These are phyloP conservation scores for Evernia prunastri DNA, from an alignment of 495 filamentous ascomycete genomes.

Conservation along the genomic window DNA sequence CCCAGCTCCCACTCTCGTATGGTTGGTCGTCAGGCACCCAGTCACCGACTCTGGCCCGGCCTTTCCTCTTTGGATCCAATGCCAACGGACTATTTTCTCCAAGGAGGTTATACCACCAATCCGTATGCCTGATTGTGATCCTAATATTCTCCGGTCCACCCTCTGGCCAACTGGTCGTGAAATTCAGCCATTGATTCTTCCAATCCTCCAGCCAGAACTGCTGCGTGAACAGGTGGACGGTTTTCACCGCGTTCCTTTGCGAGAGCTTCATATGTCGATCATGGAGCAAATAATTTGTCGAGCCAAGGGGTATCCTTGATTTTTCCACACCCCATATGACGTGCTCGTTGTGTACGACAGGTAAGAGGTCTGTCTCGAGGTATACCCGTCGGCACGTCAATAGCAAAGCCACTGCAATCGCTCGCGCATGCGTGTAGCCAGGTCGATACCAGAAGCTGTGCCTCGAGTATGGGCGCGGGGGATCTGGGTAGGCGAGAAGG, in stretches of 20 bases:
- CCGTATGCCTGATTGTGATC: slow-evolving; percentile 32
- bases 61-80: slow-evolving; percentile 23
- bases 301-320: neutral
- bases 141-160: slow-evolving; percentile 11
- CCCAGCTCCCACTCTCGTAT: slow-evolving; percentile 25
- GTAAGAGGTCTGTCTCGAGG: slow-evolving; percentile 29
- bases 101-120: slow-evolving; percentile 33
- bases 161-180: slow-evolving; percentile 7
- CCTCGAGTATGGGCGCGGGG: slow-evolving; percentile 16
- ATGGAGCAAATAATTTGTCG: slow-evolving; percentile 5
- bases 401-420: slow-evolving; percentile 25
- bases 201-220: slow-evolving; percentile 30
- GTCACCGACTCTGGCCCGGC: slow-evolving; percentile 16
- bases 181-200: slow-evolving; percentile 16
- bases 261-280: slow-evolving; percentile 4
- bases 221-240: slow-evolving; percentile 28
- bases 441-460: slow-evolving; percentile 31
- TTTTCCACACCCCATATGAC: slow-evolving; percentile 21
- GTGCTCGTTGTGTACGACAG: slow-evolving; percentile 29
- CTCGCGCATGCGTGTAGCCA: slow-evolving; percentile 21
- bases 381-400: slow-evolving; percentile 30
- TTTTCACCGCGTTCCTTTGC: slow-evolving; percentile 4
- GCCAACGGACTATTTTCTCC: slow-evolving; percentile 26
- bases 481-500: slow-evolving; percentile 28
- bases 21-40: slow-evolving; percentile 1